A percentile compares a stretch with the other conserved stretches of the same genome.
These are phyloP conservation scores for Didymellaceae sp. DNA, from an alignment of 2,329 filamentous ascomycete species.

Conservation along the genomic window DNA sequence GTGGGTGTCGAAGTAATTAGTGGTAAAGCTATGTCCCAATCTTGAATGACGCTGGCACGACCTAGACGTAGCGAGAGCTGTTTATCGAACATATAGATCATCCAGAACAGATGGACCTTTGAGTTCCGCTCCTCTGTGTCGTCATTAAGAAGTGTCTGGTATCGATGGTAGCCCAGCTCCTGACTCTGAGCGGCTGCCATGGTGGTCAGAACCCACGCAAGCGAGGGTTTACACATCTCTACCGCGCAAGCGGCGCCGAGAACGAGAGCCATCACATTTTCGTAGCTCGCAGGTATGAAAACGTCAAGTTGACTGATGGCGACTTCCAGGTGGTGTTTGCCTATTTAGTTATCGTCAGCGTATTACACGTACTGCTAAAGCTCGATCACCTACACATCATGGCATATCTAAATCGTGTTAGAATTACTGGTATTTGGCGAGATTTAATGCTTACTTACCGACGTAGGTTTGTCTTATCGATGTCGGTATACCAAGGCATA, in stretches of 20 bases:
- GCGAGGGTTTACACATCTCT: conserved; percentile 45
- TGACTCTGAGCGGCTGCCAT: conserved; percentile 43
- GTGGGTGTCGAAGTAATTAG: conserved; percentile 20
- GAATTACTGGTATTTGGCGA: neutral
- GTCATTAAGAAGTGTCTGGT: conserved; percentile 45
- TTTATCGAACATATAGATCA: conserved; percentile 50
- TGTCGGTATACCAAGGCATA: conserved; percentile 16
- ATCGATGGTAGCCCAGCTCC: conserved; percentile 46
- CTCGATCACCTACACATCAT: conserved; percentile 3
- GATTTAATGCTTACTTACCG: neutral
- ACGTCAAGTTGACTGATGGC: conserved; percentile 43
- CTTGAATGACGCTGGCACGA: conserved; percentile 46
- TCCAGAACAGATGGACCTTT: conserved; percentile 47
- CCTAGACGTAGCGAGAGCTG: conserved; percentile 48
- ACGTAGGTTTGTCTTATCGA: conserved; percentile 2
- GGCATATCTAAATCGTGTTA: conserved; percentile 2
- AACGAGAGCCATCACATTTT: conserved; percentile 46
- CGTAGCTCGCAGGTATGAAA: conserved; percentile 42
- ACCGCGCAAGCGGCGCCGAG: conserved; percentile 42
- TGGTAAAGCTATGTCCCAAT: conserved; percentile 48
- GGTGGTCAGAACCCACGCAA: conserved; percentile 43
- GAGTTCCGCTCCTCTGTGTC: conserved; percentile 32
- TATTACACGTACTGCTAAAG: neutral
- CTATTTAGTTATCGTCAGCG: neutral
- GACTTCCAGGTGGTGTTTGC: conserved; percentile 54